Percentiles rank a stretch among this genome's conserved stretches.
phyloP scores from a whole-genome alignment of 2,329 filamentous ascomycete species.

The Curvularia spicifera region DNA sequence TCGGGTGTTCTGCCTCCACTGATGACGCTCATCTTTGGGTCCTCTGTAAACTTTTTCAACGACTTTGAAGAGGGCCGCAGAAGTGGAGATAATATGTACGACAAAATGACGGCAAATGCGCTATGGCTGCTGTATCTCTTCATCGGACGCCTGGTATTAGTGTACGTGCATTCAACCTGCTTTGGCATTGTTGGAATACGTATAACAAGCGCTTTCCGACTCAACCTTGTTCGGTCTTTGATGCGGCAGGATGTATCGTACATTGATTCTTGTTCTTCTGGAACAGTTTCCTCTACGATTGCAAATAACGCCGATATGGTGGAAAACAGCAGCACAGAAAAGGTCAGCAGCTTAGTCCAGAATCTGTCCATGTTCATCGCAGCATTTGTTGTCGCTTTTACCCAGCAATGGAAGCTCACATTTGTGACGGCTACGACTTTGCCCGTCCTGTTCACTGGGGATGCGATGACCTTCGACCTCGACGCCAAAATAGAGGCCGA shows the following conservation, averaged over 20 bases:
- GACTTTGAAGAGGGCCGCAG: neutral
- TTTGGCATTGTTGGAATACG: neutral
- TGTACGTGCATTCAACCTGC: neutral
- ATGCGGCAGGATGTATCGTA: neutral
- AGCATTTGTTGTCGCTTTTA: conserved; percentile 3
- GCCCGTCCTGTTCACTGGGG: neutral
- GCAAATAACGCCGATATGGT: conserved; percentile 2
- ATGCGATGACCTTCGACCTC: neutral
- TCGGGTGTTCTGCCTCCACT: neutral
- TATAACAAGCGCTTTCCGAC: neutral
- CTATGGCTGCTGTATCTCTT: neutral
- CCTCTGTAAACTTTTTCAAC: conserved; percentile 1
- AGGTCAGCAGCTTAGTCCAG: neutral
- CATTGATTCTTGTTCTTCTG: conserved; percentile 1
- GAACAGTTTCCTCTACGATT: neutral
- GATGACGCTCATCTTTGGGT: conserved; percentile 1
- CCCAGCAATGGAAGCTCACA: neutral
- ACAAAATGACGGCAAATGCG: neutral
- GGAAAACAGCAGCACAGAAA: neutral
- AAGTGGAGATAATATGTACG: neutral
- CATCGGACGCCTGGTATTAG: neutral
- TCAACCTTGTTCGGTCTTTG: neutral
- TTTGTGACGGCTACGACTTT: neutral
- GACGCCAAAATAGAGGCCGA: neutral
- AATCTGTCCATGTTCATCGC: conserved; percentile 1